Percentiles rank a stretch among this genome's conserved stretches.
Conservation (phyloP, 1,284 basidiomycete species). For the Ganoderma leucocontextum region DNA sequence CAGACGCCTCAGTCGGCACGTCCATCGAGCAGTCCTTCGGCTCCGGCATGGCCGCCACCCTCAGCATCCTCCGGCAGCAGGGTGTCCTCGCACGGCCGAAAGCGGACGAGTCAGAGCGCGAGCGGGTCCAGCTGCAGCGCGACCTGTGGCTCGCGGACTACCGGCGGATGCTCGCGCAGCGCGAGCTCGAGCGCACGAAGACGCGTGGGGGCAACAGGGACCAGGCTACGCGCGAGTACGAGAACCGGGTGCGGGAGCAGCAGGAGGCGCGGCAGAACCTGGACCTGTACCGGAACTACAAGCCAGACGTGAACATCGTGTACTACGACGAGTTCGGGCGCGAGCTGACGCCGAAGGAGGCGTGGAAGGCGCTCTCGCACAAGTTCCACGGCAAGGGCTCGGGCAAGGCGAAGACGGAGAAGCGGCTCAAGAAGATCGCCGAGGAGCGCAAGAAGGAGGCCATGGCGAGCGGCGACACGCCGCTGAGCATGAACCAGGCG, state of each 20-base stretch:
- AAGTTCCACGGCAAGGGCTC: constrained; percentile 96
- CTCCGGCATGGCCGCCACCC: constrained; percentile 87
- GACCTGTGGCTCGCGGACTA: constrained; percentile 93
- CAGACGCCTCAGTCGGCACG: constrained; percentile 59
- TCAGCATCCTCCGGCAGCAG: constrained; percentile 90
- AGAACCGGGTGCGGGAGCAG: constrained; percentile 91
- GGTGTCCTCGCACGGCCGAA: constrained; percentile 81
- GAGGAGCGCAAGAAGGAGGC: constrained; percentile 92
- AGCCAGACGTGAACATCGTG: constrained; percentile 95
- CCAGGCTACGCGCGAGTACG: constrained; percentile 94
- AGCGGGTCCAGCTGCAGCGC: constrained; percentile 83
- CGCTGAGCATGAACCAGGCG: constrained; percentile 89
- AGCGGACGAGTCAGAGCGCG: constrained; percentile 79
- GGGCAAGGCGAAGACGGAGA: constrained; percentile 95
- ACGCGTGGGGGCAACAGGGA: constrained; percentile 87
- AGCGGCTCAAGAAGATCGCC: constrained; percentile 91
- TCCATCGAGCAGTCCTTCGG: constrained; percentile 78
- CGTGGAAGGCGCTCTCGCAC: constrained; percentile 95
- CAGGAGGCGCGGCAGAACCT: constrained; percentile 87
- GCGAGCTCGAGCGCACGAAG: constrained; percentile 82
- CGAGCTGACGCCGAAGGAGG: constrained; percentile 90
- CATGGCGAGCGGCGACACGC: constrained; percentile 93
- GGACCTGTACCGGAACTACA: constrained; percentile 92
- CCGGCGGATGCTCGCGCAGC: constrained; percentile 75
- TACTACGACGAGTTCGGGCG: constrained; percentile 99